phyloP scores from a whole-genome alignment of 805 yeast species.

The Pichia ethanolica region DNA sequence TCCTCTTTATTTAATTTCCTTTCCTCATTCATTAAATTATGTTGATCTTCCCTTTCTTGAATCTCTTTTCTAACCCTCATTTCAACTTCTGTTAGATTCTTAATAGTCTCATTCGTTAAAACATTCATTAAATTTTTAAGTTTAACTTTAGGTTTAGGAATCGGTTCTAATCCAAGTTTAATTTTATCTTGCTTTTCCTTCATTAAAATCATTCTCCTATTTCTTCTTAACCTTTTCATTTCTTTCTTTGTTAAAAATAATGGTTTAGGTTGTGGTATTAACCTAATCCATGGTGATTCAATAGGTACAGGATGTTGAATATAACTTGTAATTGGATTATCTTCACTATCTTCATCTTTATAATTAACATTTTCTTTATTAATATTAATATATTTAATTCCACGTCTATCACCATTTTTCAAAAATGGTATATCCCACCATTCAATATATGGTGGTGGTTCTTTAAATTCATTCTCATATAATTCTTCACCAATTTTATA shows the following conservation, averaged over 20 bases:
- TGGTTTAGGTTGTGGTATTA: constrained; percentile 33
- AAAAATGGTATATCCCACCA: constrained; percentile 84
- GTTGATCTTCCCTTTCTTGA: constrained; percentile 49
- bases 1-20: constrained; percentile 59
- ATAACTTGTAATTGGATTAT: constrained; percentile 43
- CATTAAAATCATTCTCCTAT: constrained; percentile 53
- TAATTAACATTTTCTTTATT: constrained; percentile 28
- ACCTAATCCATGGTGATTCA: constrained; percentile 49
- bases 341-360: constrained; percentile 34
- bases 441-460: constrained; percentile 61
- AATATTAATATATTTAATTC: constrained; percentile 6
- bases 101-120: constrained; percentile 73
- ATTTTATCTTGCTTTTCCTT: constrained; percentile 73
- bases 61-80: constrained; percentile 62
- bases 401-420: constrained; percentile 18
- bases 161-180: constrained; percentile 72
- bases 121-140: constrained; percentile 81
- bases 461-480: constrained; percentile 28
- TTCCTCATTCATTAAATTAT: constrained; percentile 50
- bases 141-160: constrained; percentile 86
- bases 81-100: constrained; percentile 87
- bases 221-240: constrained; percentile 60
- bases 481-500: constrained; percentile 41
- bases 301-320: constrained; percentile 78
- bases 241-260: constrained; percentile 72